A percentile compares a stretch with the other conserved stretches of the same genome.
Conservation (phyloP, 495 filamentous ascomycete species). For the Evansstolkia leycettana region DNA sequence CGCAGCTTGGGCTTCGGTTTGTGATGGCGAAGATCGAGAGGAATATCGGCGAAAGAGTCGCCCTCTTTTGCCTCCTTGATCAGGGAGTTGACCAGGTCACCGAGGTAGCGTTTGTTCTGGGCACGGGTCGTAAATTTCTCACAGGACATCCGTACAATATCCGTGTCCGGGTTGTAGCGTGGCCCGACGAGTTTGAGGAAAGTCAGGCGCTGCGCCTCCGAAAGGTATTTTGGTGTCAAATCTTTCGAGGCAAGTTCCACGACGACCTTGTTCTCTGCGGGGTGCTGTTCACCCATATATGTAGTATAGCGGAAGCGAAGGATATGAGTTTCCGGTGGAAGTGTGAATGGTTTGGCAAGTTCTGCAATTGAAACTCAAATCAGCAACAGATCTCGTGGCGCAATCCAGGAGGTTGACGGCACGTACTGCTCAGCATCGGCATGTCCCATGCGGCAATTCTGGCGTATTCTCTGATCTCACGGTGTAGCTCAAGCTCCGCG, state of each 20-base stretch:
- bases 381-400: conserved; percentile 7
- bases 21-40: conserved; percentile 83
- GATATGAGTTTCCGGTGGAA: conserved; percentile 50
- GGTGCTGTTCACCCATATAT: conserved; percentile 90
- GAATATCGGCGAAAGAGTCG: conserved; percentile 80
- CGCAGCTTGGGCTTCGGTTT: conserved; percentile 49
- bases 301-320: conserved; percentile 95
- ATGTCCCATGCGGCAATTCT: conserved; percentile 90
- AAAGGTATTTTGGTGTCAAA: conserved; percentile 45
- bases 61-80: conserved; percentile 67
- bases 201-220: conserved; percentile 56
- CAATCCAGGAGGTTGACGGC: not conserved
- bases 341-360: conserved; percentile 64
- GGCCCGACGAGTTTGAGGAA: conserved; percentile 75
- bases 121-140: conserved; percentile 78
- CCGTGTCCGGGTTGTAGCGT: conserved; percentile 83
- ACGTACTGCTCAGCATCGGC: conserved; percentile 75
- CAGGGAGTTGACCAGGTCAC: conserved; percentile 61
- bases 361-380: conserved; percentile 37
- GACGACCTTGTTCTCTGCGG: conserved; percentile 84
- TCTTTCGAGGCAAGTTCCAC: conserved; percentile 72
- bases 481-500: conserved; percentile 75
- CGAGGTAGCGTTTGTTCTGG: conserved; percentile 92
- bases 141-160: conserved; percentile 79
- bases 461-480: conserved; percentile 81